These are phyloP conservation scores for Globisporangium okanoganense DNA, from an alignment of 352 stramenopile species.

Conservation along the genomic window DNA sequence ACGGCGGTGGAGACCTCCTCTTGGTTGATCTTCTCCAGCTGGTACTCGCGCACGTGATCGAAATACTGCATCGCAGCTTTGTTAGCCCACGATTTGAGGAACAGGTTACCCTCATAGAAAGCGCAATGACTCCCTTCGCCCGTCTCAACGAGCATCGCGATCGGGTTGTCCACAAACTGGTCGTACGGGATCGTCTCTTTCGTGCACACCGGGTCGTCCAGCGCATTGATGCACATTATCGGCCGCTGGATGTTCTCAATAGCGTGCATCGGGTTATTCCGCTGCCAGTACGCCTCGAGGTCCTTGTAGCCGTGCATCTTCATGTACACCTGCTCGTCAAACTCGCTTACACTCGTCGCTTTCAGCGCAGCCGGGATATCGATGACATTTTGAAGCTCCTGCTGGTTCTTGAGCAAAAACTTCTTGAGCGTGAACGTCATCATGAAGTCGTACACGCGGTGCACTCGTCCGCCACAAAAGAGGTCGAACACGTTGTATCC, in stretches of 20 bases:
- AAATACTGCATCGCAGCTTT: constrained; percentile 60
- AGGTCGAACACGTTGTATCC: constrained; percentile 75
- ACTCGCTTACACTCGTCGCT: constrained; percentile 56
- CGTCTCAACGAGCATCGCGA: constrained; percentile 52
- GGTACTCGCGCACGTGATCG: constrained; percentile 46
- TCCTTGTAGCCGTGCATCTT: constrained; percentile 71
- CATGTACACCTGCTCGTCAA: constrained; percentile 79
- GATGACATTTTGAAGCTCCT: constrained; percentile 38
- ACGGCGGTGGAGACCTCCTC: background rate
- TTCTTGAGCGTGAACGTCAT: constrained; percentile 75
- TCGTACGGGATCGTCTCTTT: constrained; percentile 69
- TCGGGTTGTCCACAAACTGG: constrained; percentile 44
- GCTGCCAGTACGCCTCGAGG: constrained; percentile 58
- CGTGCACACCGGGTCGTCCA: constrained; percentile 76
- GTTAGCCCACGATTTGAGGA: constrained; percentile 68
- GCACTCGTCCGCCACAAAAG: constrained; percentile 63
- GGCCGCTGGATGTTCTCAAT: constrained; percentile 50
- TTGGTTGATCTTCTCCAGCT: constrained; percentile 1
- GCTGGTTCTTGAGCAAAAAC: constrained; percentile 51
- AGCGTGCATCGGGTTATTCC: constrained; percentile 77
- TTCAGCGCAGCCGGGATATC: constrained; percentile 42
- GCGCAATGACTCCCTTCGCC: constrained; percentile 67
- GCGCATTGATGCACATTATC: constrained; percentile 68
- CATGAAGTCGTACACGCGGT: constrained; percentile 71
- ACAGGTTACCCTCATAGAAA: constrained; percentile 61